Evolutionary conservation across 768 basidiomycete species (phyloP).

Genomic region (Hydnomerulius pinastri): DNA sequence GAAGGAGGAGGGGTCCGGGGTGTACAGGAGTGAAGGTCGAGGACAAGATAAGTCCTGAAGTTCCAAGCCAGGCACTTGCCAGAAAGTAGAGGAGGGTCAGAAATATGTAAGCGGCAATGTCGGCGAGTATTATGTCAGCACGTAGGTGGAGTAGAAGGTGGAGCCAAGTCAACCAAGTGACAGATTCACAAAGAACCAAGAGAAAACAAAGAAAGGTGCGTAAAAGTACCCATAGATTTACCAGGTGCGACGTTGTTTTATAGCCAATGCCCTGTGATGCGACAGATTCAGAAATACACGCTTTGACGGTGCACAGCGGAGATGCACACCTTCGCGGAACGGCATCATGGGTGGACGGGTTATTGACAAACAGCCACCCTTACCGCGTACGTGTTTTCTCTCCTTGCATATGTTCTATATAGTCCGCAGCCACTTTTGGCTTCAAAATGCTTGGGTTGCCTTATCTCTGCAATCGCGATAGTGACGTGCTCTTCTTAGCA

Average conservation of each 20-base stretch:
- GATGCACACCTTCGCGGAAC: neutral
- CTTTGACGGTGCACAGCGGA: neutral
- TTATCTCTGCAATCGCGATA: too few relatives aligned
- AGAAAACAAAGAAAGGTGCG: neutral
- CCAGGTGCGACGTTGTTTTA: neutral
- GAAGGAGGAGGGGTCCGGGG: neutral
- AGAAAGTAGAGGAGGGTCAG: neutral
- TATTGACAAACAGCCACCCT: neutral
- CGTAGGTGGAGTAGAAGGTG: neutral
- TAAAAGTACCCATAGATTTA: neutral
- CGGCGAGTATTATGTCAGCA: conserved; percentile 1
- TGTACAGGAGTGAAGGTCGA: neutral
- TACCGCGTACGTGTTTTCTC: neutral
- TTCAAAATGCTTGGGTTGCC: too few relatives aligned
- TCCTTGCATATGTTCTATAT: too few relatives aligned
- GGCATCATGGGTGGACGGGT: neutral
- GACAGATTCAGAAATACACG: neutral
- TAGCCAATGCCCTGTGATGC: neutral
- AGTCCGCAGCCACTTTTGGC: too few relatives aligned
- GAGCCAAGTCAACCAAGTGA: neutral
- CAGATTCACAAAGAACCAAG: too few relatives aligned
- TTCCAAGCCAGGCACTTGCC: conserved; percentile 10
- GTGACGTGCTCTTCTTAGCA: too few relatives aligned
- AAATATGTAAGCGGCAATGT: conserved; percentile 1
- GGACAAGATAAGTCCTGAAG: neutral